Evolutionary conservation across 164 flowering plant genomes (phyloP).

Genomic region (Santalum album): DNA sequence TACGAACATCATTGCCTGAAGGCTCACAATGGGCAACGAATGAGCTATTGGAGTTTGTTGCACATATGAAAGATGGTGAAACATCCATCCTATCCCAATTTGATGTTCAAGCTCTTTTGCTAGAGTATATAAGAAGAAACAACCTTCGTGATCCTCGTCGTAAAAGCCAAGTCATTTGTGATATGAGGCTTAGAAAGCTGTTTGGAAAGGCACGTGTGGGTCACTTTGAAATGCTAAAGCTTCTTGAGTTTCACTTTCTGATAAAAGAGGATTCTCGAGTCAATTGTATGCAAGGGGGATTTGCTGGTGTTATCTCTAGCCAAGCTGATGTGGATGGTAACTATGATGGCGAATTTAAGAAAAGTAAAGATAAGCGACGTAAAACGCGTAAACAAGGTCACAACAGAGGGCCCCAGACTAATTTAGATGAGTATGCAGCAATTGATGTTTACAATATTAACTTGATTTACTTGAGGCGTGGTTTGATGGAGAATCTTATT

Average conservation of each 20-base stretch:
- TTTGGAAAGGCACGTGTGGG: slow-evolving; percentile 1
- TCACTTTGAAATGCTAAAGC: slow-evolving; percentile 4
- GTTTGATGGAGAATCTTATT: slow-evolving; percentile 1
- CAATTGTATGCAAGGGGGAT: slow-evolving; percentile 3
- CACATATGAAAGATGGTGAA: slow-evolving; percentile 1
- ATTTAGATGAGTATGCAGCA: slow-evolving; percentile 53
- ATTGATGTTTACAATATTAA: slow-evolving; percentile 53
- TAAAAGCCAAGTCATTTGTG: slow-evolving; percentile 2
- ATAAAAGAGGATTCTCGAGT: not conserved
- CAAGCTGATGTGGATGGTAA: slow-evolving; percentile 12
- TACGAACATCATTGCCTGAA: not conserved
- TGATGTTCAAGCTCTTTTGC: slow-evolving; percentile 5
- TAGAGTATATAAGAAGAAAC: not conserved
- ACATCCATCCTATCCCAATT: not conserved
- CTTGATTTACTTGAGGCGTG: slow-evolving; percentile 28
- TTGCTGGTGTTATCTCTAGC: slow-evolving; percentile 9
- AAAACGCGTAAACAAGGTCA: slow-evolving; percentile 29
- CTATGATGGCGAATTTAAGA: not conserved
- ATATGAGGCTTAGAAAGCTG: not conserved
- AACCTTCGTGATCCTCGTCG: slow-evolving; percentile 2
- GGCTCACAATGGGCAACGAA: not conserved
- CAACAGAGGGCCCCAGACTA: slow-evolving; percentile 18
- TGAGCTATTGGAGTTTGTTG: not conserved
- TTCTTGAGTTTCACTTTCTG: slow-evolving; percentile 1
- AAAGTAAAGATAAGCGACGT: slow-evolving; percentile 8